phyloP scores from a whole-genome alignment of 805 yeast genomes.

The Saturnispora kantuleensis region DNA sequence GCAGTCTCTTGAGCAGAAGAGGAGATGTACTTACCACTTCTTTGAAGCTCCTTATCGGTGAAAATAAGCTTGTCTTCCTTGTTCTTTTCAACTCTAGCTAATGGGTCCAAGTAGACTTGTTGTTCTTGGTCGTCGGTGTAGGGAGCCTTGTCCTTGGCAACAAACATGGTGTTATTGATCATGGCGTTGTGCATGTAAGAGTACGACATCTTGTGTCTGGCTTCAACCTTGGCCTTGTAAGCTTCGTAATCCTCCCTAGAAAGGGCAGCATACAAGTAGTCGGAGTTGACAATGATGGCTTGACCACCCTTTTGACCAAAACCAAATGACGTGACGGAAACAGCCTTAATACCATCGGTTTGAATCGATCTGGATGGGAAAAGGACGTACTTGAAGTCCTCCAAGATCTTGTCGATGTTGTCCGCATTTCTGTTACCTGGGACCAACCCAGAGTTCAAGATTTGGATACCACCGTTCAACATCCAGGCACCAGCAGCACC shows the following conservation, averaged over 20 bases:
- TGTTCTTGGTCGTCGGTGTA: conserved; percentile 82
- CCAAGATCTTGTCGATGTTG: conserved; percentile 76
- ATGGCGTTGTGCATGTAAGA: conserved; percentile 94
- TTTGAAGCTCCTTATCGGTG: conserved; percentile 43
- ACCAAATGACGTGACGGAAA: conserved; percentile 94
- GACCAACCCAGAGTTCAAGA: conserved; percentile 82
- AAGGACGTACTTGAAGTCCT: conserved; percentile 78
- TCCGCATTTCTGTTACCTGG: conserved; percentile 98
- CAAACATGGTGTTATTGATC: conserved; percentile 82
- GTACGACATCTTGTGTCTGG: conserved; percentile 84
- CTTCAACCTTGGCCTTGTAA: conserved; percentile 48
- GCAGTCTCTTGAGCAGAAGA: conserved; percentile 50
- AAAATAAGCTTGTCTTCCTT: conserved; percentile 35
- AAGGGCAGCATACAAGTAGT: conserved; percentile 81
- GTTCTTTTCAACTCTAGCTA: conserved; percentile 53
- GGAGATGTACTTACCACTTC: conserved; percentile 32
- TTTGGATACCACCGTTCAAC: conserved; percentile 96
- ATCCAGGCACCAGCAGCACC: conserved; percentile 99
- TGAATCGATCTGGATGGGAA: conserved; percentile 90
- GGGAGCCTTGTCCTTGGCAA: conserved; percentile 90
- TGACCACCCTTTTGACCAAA: conserved; percentile 99
- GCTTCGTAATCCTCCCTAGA: conserved; percentile 60
- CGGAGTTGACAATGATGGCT: conserved; percentile 85
- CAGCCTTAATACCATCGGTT: conserved; percentile 97
- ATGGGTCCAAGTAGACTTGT: conserved; percentile 90